Conservation (phyloP, 495 filamentous ascomycete genomes). For the Lasiosphaeriaceae sp. region DNA sequence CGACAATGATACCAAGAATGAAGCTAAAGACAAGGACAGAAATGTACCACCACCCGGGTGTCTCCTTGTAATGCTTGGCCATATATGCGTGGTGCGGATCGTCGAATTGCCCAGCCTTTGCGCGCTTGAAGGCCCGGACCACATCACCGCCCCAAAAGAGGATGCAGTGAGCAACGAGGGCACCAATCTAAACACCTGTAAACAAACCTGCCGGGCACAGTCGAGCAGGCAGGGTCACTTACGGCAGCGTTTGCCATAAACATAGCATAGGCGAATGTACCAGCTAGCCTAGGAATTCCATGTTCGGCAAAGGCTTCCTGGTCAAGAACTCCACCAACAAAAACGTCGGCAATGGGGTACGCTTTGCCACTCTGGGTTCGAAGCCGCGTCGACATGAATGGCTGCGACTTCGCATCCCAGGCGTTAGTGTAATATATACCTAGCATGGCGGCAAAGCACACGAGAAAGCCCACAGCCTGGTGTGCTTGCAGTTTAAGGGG, state of each 20-base stretch:
- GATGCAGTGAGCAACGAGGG: conserved; percentile 18
- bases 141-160: conserved; percentile 23
- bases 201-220: conserved; percentile 2
- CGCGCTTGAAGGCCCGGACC: conserved; percentile 14
- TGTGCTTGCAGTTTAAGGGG: conserved; percentile 19
- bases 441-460: conserved; percentile 40
- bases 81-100: conserved; percentile 31
- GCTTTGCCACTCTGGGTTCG: conserved; percentile 31
- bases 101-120: conserved; percentile 11
- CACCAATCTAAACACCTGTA: conserved; percentile 11
- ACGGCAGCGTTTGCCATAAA: conserved; percentile 44
- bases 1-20: conserved; percentile 42
- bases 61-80: conserved; percentile 44
- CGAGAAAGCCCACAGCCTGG: conserved; percentile 32
- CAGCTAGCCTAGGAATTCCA: conserved; percentile 42
- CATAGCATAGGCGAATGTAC: conserved; percentile 37
- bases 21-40: conserved; percentile 43
- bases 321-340: conserved; percentile 34
- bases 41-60: conserved; percentile 54
- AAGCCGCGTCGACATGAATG: conserved; percentile 50
- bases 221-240: conserved; percentile 29
- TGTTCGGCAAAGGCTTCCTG: conserved; percentile 15
- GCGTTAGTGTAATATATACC: conserved; percentile 47
- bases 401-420: conserved; percentile 40
- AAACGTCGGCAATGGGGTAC: conserved; percentile 45